These are phyloP conservation scores for Ophioceras dolichostomum DNA, from an alignment of 2,329 filamentous ascomycete species.

Conservation along the genomic window DNA sequence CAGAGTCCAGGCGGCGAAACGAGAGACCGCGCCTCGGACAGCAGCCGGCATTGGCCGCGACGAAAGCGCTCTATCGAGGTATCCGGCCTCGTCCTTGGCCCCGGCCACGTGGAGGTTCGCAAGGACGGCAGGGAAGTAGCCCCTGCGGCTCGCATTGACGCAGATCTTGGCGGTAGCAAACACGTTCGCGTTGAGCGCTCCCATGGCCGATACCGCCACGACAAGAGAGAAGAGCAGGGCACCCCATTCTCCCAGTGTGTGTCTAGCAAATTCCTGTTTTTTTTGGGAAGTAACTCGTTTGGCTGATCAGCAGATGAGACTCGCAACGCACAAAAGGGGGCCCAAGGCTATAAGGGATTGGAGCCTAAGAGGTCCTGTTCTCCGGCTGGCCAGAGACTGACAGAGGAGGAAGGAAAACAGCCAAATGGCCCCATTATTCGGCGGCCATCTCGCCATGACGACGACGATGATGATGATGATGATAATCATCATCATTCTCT, in stretches of 20 bases:
- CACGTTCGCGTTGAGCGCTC: conserved; percentile 28
- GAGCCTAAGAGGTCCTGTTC: no score
- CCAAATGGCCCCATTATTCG: no score
- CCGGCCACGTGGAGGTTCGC: conserved; percentile 14
- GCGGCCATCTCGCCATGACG: no score
- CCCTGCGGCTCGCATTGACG: conserved; percentile 20
- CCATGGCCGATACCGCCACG: conserved; percentile 25
- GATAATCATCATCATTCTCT: no score
- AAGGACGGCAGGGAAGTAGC: conserved; percentile 14
- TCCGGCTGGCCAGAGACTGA: no score
- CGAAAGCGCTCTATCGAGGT: conserved; percentile 10
- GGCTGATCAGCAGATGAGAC: no score
- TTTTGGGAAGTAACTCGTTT: no score
- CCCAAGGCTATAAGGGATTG: no score
- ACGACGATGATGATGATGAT: no score
- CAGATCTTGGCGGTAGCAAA: conserved; percentile 29
- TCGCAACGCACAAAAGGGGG: no score
- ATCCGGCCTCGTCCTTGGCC: conserved; percentile 14
- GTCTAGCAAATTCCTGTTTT: conserved; percentile 15
- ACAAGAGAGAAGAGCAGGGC: conserved; percentile 24
- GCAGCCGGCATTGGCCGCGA: conserved; percentile 7
- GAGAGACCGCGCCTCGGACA: conserved; percentile 8
- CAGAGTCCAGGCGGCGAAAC: conserved; percentile 12
- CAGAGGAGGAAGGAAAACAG: no score
- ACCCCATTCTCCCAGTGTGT: conserved; percentile 21